A percentile compares a stretch with the other conserved stretches of the same genome.
Conservation (phyloP, 805 yeast species). For the Cyberlindnera maclurae region DNA sequence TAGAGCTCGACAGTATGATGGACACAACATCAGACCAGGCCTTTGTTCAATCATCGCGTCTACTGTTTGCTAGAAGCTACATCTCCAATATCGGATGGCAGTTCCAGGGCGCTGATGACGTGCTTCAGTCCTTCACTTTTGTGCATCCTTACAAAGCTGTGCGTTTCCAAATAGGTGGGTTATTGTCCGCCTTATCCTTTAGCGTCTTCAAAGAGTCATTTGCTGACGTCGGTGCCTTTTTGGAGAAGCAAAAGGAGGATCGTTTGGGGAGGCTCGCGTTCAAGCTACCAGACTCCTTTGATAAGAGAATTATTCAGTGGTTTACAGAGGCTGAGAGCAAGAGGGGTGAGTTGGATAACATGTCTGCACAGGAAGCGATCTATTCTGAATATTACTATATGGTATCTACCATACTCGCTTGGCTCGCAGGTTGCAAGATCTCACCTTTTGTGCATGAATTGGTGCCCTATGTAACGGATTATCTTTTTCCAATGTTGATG, state of each 20-base stretch:
- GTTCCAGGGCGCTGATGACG: slow-evolving; percentile 40
- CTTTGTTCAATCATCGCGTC: slow-evolving; percentile 53
- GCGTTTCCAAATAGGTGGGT: slow-evolving; percentile 57
- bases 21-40: slow-evolving; percentile 59
- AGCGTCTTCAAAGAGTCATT: slow-evolving; percentile 37
- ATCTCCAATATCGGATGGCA: slow-evolving; percentile 48
- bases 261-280: slow-evolving; percentile 31
- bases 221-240: slow-evolving; percentile 31
- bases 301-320: slow-evolving; percentile 31
- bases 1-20: slow-evolving; percentile 30
- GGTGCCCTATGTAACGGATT: slow-evolving; percentile 41
- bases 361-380: slow-evolving; percentile 48
- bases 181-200: slow-evolving; percentile 35
- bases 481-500: slow-evolving; percentile 65
- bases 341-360: slow-evolving; percentile 25
- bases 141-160: slow-evolving; percentile 70
- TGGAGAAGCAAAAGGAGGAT: slow-evolving; percentile 29
- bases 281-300: slow-evolving; percentile 26
- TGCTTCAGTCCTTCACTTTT: slow-evolving; percentile 35
- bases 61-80: slow-evolving; percentile 46
- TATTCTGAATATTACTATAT: slow-evolving; percentile 56
- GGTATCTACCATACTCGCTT: slow-evolving; percentile 56
- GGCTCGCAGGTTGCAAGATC: slow-evolving; percentile 47
- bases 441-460: slow-evolving; percentile 49
- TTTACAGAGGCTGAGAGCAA: slow-evolving; percentile 39